Evolutionary conservation across 1,284 basidiomycete genomes (phyloP), one percentile per base, ranked within the genome.

Genomic region (Ceratobasidium theobromae): DNA sequence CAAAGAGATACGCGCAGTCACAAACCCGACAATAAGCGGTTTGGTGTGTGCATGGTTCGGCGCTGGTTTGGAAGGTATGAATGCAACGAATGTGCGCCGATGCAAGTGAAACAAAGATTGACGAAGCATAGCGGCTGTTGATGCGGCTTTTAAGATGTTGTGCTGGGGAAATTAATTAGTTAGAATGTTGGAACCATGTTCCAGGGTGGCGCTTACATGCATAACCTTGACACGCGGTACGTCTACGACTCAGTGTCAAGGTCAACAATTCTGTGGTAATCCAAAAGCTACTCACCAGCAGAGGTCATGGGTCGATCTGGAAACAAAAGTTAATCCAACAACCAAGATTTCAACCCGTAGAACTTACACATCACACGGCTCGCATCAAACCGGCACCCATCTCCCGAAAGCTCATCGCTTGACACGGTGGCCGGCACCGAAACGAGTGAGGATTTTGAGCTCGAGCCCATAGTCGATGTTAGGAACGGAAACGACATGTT

Each of bases 301-400:
- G 58, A 52, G 35, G 21, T 43, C 58, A 64, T 64, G 9, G 58
- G 58, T 41, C 58, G 58, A 21, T 64, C 58, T 64, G 28, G 11
- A 32, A 3, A 64, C n/a, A 32, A n/a, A 41, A 12, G n/a, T n/a
- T 21, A 32, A 52, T 41, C 35, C 16, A 38, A 16, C 35, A 38
- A 8, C 16, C 16, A 8, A 8, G 38, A 40, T 28, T 12, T 16
- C 14, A 23, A 52, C 18, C 9, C 4, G 14, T 1, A n/a, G 21
- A 43, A 64, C 58, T 30, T 52, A 64, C 58, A 64, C 58, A 64
- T 64, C 25, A 64, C 58, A 33, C 58, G 58, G 18, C 58, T 64
- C 27, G 58, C 58, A 41, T 64, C 40, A 43, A 64, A 64, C n/a
- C 32, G 30, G n/a, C 38, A 43, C 43, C 40, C 41, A 45, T 21